Evolutionary conservation across 345 rosid genomes (phyloP).

Genomic region (Acer negundo): DNA sequence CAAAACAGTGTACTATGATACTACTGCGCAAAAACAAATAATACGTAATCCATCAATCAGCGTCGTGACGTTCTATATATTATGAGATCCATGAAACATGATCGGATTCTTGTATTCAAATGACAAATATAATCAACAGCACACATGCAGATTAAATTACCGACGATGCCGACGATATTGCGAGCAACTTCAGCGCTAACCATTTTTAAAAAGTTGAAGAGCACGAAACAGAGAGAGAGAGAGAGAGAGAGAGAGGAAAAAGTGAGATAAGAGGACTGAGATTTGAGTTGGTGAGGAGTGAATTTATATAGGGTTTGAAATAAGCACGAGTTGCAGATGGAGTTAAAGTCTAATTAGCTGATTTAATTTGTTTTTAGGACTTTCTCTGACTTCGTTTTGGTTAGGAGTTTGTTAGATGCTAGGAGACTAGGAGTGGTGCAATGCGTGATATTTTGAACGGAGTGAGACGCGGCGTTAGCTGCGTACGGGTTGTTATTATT

Average conservation of each 20-base stretch:
- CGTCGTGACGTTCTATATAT: too few relatives aligned
- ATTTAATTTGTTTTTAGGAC: too few relatives aligned
- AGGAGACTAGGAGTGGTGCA: neutral
- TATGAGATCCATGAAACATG: too few relatives aligned
- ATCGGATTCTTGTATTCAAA: too few relatives aligned
- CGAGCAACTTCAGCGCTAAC: conserved; percentile 16
- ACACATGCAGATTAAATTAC: neutral
- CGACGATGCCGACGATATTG: conserved; percentile 11
- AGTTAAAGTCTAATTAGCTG: neutral
- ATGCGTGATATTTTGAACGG: neutral
- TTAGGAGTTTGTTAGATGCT: neutral
- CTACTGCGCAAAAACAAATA: too few relatives aligned
- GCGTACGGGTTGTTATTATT: too few relatives aligned
- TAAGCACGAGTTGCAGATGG: neutral
- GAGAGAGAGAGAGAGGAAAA: neutral
- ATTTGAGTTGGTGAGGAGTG: neutral
- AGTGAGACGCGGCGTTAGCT: too few relatives aligned
- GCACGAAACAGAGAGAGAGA: neutral
- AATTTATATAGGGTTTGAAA: neutral
- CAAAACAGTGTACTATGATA: too few relatives aligned
- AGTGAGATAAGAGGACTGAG: neutral
- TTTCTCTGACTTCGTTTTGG: neutral
- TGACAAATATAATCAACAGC: too few relatives aligned
- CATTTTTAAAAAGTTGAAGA: conserved; percentile 1
- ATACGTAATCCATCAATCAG: neutral